These are phyloP conservation scores for Sporothrix protearum DNA, from an alignment of 2,329 filamentous ascomycete genomes.

Conservation along the genomic window DNA sequence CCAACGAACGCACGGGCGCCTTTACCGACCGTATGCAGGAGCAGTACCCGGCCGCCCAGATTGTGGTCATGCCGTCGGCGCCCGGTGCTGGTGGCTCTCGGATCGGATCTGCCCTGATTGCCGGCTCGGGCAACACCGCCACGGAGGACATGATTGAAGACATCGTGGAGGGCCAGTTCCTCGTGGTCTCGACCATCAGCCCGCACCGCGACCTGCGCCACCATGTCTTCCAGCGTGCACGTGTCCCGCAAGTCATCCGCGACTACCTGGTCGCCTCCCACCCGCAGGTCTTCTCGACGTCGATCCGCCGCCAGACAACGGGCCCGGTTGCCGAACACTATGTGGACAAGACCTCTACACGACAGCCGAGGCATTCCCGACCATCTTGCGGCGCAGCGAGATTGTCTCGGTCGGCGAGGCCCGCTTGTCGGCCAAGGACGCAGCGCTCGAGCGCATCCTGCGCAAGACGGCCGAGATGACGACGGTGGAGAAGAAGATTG, in stretches of 20 bases:
- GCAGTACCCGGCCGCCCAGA: slow-evolving; percentile 80
- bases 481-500: slow-evolving; percentile 68
- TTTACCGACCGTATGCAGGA: slow-evolving; percentile 93
- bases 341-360: slow-evolving; percentile 82
- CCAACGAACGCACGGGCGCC: slow-evolving; percentile 69
- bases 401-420: slow-evolving; percentile 67
- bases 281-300: slow-evolving; percentile 74
- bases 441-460: slow-evolving; percentile 84
- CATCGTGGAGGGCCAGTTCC: slow-evolving; percentile 77
- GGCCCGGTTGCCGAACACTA: slow-evolving; percentile 69
- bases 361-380: slow-evolving; percentile 83
- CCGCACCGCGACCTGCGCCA: slow-evolving; percentile 78
- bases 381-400: slow-evolving; percentile 83
- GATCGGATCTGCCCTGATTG: slow-evolving; percentile 13
- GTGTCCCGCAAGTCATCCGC: slow-evolving; percentile 76
- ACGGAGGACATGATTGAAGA: slow-evolving; percentile 64
- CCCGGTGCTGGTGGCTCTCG: slow-evolving; percentile 17
- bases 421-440: slow-evolving; percentile 70
- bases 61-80: slow-evolving; percentile 46
- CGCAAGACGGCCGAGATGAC: slow-evolving; percentile 86
- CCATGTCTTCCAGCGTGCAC: slow-evolving; percentile 82
- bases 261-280: slow-evolving; percentile 79
- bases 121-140: slow-evolving; percentile 31
- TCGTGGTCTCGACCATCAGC: slow-evolving; percentile 76
- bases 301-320: slow-evolving; percentile 65